Evolutionary conservation across 2,329 filamentous ascomycete species (phyloP), one percentile per base, ranked within the genome.

Genomic region (Juglanconis sp.): DNA sequence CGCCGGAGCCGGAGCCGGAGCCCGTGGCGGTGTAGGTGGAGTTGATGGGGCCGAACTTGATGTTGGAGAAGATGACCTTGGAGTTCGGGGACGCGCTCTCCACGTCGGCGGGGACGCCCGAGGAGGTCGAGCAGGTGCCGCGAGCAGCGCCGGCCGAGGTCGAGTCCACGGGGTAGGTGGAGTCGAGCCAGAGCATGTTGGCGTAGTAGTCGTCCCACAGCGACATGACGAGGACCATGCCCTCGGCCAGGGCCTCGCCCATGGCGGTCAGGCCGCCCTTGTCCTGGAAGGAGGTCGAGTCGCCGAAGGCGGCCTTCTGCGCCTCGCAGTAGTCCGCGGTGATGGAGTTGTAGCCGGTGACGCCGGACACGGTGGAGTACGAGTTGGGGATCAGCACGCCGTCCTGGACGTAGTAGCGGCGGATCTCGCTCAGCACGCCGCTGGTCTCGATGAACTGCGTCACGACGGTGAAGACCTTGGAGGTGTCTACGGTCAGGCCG

Each of bases 131-230:
- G 72, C 85, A 88, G 40, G 76, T 74, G 57, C 86, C 86, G 68
- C 85, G 82, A 47, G 74, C 74, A 60, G 77, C 72, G 65, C 85
- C 85, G 35, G 76, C 77, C 2, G 62, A 65, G 56, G 76, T 77
- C 35, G 75, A 67, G 63, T 74, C 70, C 62, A 77, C 76, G 53
- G 87, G 87, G 77, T 83, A 88, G 71, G 77, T 82, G 62, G 82
- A 84, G 77, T 91, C 88, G 68, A 92, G 83, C 89, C 89, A 91
- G 68, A 88, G 81, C 87, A 91, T 91, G 75, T 87, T 81, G 69
- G 83, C 76, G 61, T 82, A 73, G 74, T 89, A 82, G 75, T 90
- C 87, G 69, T 89, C 84, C 85, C 85, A 87, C 62, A 81, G 67
- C 56, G 76, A 79, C 71, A 81, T 72, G 67, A 80, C 78, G 35